Base-by-base conservation (phyloP, 2,329 filamentous ascomycete genomes). In the Neoascochyta sp. region DNA sequence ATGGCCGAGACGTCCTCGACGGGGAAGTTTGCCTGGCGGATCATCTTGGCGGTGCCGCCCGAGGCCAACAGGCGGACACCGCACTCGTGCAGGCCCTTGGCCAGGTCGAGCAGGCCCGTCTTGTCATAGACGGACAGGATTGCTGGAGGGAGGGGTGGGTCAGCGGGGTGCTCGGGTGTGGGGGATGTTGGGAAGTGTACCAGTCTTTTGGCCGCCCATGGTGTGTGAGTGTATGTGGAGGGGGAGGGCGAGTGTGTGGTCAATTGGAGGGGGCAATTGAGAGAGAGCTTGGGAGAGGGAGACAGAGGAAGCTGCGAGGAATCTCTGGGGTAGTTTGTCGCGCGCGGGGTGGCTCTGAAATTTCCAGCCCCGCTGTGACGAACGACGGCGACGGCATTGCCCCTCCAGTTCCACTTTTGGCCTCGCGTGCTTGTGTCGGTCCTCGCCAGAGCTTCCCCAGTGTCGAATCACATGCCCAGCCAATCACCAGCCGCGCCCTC, bases 51-150 rank as follows among this genome's bases (percentile, higher is more conserved):
- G 26, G 92, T 98, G 53, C 92, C 92, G 38, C 92, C 92, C 35
- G 90, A 96, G 32, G 92, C 92, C 36, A 98, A 76, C 47, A 98
- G 82, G 50, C 62, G 54, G 24, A 63, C 59, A 29, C 53, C 53
- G 29, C 51, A 49, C 43, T 63, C 57, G 28, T 60, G 51, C 26
- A 63, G 56, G 27, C 59, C 59, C 35, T 63, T 63, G 23, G 58
- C 59, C 29, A 63, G 46, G 47, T 63, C 59, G 24, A 63, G 50
- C 10, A 63, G 55, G 36, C 61, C 92, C 34, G 90, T 96, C 81
- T 98, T 98, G 76, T 98, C 87, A 64, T 92, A 96, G 73, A 96
- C 92, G 47, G 90, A 96, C 63, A 98, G 76, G 61, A 98, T 96
- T 49, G 92, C 92, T 69, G 36, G 25, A n/a, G n/a, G n/a, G n/a